A percentile compares a stretch with the other conserved stretches of the same genome.
Conservation (phyloP, 495 filamentous ascomycete genomes). For the Hypomontagnella monticulosa region DNA sequence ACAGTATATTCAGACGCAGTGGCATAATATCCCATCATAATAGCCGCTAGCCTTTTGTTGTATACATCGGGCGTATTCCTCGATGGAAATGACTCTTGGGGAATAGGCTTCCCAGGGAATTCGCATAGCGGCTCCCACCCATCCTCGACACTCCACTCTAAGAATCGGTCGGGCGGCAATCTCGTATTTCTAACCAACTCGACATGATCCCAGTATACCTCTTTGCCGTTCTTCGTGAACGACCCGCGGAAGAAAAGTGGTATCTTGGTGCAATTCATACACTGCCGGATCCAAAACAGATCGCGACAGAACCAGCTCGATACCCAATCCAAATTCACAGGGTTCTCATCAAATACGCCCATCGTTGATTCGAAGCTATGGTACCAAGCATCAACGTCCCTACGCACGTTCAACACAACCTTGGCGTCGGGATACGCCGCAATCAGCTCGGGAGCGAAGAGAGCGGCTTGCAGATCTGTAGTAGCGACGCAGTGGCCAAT, state of each 20-base stretch:
- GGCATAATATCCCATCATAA: neutral
- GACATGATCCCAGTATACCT: neutral
- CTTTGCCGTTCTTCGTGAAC: neutral
- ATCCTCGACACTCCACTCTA: constrained; percentile 57
- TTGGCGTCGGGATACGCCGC: constrained; percentile 58
- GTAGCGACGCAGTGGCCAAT: constrained; percentile 56
- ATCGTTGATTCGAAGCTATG: constrained; percentile 20
- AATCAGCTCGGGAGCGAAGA: constrained; percentile 55
- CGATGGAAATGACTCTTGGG: neutral
- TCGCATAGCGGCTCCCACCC: constrained; percentile 62
- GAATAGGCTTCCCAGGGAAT: constrained; percentile 43
- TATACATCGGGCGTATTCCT: neutral
- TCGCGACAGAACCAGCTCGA: neutral
- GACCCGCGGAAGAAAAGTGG: neutral
- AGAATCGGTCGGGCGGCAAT: constrained; percentile 44
- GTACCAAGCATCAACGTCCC: constrained; percentile 55
- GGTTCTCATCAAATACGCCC: neutral
- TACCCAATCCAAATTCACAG: neutral
- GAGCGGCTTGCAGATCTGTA: constrained; percentile 53
- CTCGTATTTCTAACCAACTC: neutral
- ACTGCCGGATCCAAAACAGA: neutral
- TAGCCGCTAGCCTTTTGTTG: neutral
- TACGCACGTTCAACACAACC: constrained; percentile 55
- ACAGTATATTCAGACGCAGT: neutral
- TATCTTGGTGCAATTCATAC: neutral